These are phyloP conservation scores for Boletus fagicola DNA, from an alignment of 768 basidiomycete genomes.

Conservation along the genomic window DNA sequence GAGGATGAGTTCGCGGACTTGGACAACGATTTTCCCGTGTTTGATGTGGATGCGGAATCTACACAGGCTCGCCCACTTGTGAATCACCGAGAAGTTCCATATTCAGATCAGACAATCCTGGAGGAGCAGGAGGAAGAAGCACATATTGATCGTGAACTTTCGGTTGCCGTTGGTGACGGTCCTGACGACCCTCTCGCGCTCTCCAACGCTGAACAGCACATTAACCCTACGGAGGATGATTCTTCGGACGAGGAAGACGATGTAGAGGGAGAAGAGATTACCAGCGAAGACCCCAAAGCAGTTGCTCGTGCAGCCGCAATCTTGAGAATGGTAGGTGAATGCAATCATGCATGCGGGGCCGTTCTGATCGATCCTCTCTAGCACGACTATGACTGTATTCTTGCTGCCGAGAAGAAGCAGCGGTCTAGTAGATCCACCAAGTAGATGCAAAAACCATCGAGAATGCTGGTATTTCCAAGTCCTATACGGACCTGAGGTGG, in stretches of 20 bases:
- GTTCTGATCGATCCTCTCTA: slow-evolving; percentile 26
- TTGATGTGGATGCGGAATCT: slow-evolving; percentile 18
- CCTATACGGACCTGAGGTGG: slow-evolving; percentile 9
- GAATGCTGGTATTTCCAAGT: slow-evolving; percentile 33
- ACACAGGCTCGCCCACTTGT: slow-evolving; percentile 8
- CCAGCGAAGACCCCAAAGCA: slow-evolving; percentile 78
- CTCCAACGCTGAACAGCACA: neutral
- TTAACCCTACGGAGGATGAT: slow-evolving; percentile 10
- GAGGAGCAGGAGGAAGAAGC: slow-evolving; percentile 34
- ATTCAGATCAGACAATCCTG: slow-evolving; percentile 15
- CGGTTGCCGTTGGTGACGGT: slow-evolving; percentile 28
- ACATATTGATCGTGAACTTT: slow-evolving; percentile 38
- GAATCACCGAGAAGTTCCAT: neutral
- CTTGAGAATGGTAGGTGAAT: slow-evolving; percentile 69
- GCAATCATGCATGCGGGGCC: neutral
- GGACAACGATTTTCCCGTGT: slow-evolving; percentile 16
- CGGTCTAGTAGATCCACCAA: slow-evolving; percentile 32
- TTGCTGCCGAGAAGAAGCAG: slow-evolving; percentile 32
- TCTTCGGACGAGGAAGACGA: slow-evolving; percentile 32
- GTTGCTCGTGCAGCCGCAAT: slow-evolving; percentile 94
- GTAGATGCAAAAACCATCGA: slow-evolving; percentile 35
- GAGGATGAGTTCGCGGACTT: slow-evolving; percentile 22
- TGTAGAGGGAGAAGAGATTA: slow-evolving; percentile 55
- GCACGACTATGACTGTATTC: slow-evolving; percentile 85
- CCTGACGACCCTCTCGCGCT: neutral